Base-by-base conservation (phyloP, 1,284 basidiomycete species). In the Cryptococcus neoformans region DNA sequence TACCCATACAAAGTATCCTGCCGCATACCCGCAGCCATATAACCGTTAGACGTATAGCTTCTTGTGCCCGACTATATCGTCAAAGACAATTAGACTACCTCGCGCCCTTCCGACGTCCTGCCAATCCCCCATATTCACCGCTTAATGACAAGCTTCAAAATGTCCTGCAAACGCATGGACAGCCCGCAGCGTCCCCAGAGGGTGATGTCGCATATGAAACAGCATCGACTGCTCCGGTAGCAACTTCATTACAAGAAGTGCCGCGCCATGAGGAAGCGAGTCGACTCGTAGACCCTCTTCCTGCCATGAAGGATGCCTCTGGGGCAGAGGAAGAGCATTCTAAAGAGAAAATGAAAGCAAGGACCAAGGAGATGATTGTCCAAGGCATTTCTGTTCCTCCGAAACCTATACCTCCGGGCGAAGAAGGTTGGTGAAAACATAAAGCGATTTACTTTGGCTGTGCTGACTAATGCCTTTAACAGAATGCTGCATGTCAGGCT, bases 401-500 rank as follows among this genome's bases (percentile, higher is more conserved):
- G 0, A 73, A 68, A 54, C 74, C 74, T 4, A 54, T 58, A 6
- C 58, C 70, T 11, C 74, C 74, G 17, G 70, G 66, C 1, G 70
- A 70, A 53, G 72, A 76, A 54, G 74, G 74, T 74, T 36, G 54
- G 68, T 66, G 21, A 28, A 28, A 28, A 28, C 28, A 28, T 28
- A 28, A 28, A 28, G 4, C 28, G 28, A 28, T 28, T 28, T 28
- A 28, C 28, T 28, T 28, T 28, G 28, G 4, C 28, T 28, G 39
- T 14, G 11, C 28, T 48, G 53, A 41, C 17, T 39, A 28, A 54
- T 21, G 17, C 7, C n/a, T 16, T 21, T 6, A 8, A 4, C 63
- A 91, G 89, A 92, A 76, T 92, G 91, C 75, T 93, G 91, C 77
- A 92, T 92, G 90, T 91, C 89, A 8, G 90, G 90, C 36, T 94